Conservation (phyloP, 2,329 filamentous ascomycete genomes). For the Xylariaceae sp. region DNA sequence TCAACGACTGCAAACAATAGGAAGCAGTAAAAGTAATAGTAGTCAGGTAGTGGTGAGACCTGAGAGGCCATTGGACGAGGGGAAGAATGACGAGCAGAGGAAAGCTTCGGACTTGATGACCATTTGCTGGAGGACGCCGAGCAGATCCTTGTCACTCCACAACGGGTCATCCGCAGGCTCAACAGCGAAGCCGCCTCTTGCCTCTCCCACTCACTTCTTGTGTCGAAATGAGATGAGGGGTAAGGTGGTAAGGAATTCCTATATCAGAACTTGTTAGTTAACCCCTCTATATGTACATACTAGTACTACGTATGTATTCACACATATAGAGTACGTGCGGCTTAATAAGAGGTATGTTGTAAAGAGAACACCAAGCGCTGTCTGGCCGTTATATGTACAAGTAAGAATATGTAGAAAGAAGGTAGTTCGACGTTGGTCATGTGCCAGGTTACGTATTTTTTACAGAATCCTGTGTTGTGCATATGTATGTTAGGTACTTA, state of each 20-base stretch:
- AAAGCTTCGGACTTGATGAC: conserved; percentile 15
- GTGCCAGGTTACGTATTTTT: too few species aligned
- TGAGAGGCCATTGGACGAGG: conserved; percentile 17
- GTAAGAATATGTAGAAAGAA: too few species aligned
- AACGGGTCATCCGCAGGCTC: conserved; percentile 6
- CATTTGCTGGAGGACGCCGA: conserved; percentile 30
- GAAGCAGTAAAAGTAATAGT: not conserved
- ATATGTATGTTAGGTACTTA: too few species aligned
- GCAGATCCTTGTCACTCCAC: not conserved
- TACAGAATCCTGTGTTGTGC: too few species aligned
- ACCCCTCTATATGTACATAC: too few species aligned
- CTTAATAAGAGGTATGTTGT: too few species aligned
- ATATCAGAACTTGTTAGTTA: not conserved
- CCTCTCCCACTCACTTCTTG: not conserved
- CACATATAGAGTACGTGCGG: too few species aligned
- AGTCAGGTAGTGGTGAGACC: conserved; percentile 10
- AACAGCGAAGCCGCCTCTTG: not conserved
- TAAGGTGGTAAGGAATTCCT: not conserved
- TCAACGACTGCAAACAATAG: not conserved
- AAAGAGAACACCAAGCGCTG: too few species aligned
- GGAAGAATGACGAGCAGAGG: conserved; percentile 25
- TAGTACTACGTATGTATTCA: too few species aligned
- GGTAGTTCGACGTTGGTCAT: too few species aligned
- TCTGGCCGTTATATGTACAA: too few species aligned
- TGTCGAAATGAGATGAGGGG: not conserved